phyloP scores from a whole-genome alignment of 2,329 filamentous ascomycete species.

The Trichoderma gracile region DNA sequence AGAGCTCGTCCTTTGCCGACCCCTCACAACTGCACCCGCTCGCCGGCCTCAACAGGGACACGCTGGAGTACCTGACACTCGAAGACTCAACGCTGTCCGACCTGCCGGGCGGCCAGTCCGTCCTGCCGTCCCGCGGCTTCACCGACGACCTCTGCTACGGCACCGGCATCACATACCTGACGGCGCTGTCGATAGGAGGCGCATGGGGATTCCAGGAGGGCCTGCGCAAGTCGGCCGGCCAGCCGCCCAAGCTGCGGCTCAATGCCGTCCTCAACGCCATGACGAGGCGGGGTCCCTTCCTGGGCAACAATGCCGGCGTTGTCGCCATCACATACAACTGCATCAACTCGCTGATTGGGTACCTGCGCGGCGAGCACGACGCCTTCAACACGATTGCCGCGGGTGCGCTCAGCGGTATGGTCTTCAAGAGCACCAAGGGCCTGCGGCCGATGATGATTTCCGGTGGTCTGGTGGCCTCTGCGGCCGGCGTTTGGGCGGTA shows the following conservation, averaged over 20 bases:
- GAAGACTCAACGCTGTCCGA: slow-evolving; percentile 89
- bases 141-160: slow-evolving; percentile 98
- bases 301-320: slow-evolving; percentile 94
- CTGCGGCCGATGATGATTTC: slow-evolving; percentile 92
- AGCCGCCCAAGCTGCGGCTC: slow-evolving; percentile 85
- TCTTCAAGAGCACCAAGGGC: slow-evolving; percentile 96
- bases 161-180: slow-evolving; percentile 88
- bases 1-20: slow-evolving; percentile 74
- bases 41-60: slow-evolving; percentile 87
- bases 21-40: slow-evolving; percentile 88
- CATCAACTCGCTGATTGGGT: slow-evolving; percentile 80
- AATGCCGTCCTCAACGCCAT: slow-evolving; percentile 95
- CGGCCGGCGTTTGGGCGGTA: slow-evolving; percentile 91
- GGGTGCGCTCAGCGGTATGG: slow-evolving; percentile 82
- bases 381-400: slow-evolving; percentile 84
- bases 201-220: slow-evolving; percentile 93
- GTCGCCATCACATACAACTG: slow-evolving; percentile 96
- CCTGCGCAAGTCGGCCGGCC: slow-evolving; percentile 70
- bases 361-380: slow-evolving; percentile 82
- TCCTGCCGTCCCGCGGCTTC: slow-evolving; percentile 92
- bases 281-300: slow-evolving; percentile 86
- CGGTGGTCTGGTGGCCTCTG: slow-evolving; percentile 79
- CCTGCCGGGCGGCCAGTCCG: slow-evolving; percentile 80
- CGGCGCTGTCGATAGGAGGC: slow-evolving; percentile 82
- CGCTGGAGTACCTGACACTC: slow-evolving; percentile 90